Evolutionary conservation across 202 grass and related monocot species (phyloP).

Genomic region (Sporobolus alterniflorus): DNA sequence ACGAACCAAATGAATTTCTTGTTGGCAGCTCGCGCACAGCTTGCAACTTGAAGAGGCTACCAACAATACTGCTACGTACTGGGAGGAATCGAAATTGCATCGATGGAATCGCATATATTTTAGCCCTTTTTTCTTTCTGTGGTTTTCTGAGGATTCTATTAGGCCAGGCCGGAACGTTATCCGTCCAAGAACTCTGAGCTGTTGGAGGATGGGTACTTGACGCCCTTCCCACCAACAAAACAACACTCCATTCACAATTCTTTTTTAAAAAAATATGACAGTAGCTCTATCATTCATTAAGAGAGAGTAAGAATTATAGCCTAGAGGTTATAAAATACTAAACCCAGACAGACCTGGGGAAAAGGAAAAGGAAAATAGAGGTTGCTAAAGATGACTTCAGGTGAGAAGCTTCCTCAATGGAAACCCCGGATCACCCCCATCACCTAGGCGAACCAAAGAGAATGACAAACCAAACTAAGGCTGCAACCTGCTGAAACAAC

Average conservation of each 20-base stretch:
- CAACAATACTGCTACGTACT: not conserved
- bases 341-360: too few relatives aligned
- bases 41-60: not conserved
- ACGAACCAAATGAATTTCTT: not conserved
- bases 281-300: too few relatives aligned
- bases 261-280: not conserved
- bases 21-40: not conserved
- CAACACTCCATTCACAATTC: not conserved
- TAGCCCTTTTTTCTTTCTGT: not conserved
- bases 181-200: not conserved
- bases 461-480: too few relatives aligned
- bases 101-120: not conserved
- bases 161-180: not conserved
- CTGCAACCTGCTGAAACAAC: too few relatives aligned
- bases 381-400: too few relatives aligned
- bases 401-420: too few relatives aligned
- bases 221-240: not conserved
- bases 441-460: too few relatives aligned
- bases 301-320: too few relatives aligned
- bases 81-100: not conserved
- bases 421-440: too few relatives aligned
- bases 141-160: not conserved
- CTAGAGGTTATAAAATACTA: too few relatives aligned
- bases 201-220: conserved; percentile 6
- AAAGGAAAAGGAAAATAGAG: too few relatives aligned